Evolutionary conservation across 208 protist species (phyloP), one percentile per base, ranked within the genome.

Genomic region (Trypanosoma congolense): DNA sequence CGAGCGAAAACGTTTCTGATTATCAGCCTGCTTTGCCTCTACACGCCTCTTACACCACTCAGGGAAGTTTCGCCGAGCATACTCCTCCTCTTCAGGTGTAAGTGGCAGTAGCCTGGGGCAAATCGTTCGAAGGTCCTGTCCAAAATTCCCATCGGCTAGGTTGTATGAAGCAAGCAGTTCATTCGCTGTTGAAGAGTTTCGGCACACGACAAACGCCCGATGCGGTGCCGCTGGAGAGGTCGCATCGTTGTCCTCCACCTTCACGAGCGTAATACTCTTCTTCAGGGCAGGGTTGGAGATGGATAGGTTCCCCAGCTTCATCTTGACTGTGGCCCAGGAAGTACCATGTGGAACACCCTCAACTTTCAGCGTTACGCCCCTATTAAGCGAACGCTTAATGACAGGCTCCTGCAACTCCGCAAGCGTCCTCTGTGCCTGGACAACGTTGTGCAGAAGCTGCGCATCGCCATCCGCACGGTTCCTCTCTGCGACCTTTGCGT

Each of bases 141-240:
- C 51, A 42, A 65, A 64, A 3, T 56, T 49, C 12, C 51, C 52
- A 10, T 63, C 58, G 4, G 64, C 56, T 4, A 75, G 44, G 31
- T 36, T 52, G 55, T 61, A 69, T 18, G 16, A 30, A 2, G 42
- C 24, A 5, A 38, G 62, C 43, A 70, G 25, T 24, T 75, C 62
- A n/a, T 29, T 30, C 14, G 62, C 69, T 2, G 38, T 48, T 3
- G 50, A 28, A n/a, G 65, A 44, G 29, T 60, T 45, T 14, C 58
- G 55, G 52, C 55, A 75, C 3, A 75, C 50, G 29, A 75, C 55
- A 61, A 75, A 70, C 1, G 69, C 69, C 5, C 51, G 47, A n/a
- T 42, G 62, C 24, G 25, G 21, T 10, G 26, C 25, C 4, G 56
- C 24, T 8, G 52, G 29, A 3, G 42, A 52, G 4, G 21, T 21